Percentiles rank a stretch among this genome's conserved stretches.
Conservation (phyloP, 2,329 filamentous ascomycete species). For the Cercospora berteroae region DNA sequence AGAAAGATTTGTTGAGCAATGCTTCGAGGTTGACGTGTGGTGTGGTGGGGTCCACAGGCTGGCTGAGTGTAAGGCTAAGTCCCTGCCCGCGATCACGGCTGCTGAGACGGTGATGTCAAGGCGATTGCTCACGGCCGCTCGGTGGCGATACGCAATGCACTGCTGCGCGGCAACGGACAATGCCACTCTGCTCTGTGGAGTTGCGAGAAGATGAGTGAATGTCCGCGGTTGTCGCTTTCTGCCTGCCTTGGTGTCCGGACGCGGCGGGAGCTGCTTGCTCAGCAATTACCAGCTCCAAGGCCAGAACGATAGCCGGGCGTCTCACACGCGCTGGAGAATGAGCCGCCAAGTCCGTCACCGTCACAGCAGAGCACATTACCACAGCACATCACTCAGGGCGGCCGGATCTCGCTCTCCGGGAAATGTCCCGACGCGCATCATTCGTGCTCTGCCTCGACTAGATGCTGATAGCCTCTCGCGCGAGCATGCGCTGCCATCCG, state of each 20-base stretch:
- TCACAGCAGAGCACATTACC: not conserved
- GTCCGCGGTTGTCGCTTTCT: not conserved
- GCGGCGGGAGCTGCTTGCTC: not conserved
- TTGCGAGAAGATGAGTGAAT: not conserved
- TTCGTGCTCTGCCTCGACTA: not conserved
- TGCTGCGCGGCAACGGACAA: not conserved
- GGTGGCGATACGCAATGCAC: not conserved
- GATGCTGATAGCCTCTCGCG: not conserved
- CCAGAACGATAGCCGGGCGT: not conserved
- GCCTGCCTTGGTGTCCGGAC: not conserved
- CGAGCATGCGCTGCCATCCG: not conserved
- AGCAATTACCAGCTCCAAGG: constrained; percentile 1
- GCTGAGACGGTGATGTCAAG: constrained; percentile 7
- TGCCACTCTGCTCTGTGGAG: not conserved
- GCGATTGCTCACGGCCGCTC: not conserved
- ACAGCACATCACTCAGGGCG: not conserved
- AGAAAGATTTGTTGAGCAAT: constrained; percentile 12
- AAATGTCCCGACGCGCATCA: not conserved
- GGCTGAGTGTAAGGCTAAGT: not conserved
- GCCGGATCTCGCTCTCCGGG: constrained; percentile 3
- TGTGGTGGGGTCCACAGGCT: not conserved
- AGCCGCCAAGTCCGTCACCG: not conserved
- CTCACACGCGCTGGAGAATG: not conserved
- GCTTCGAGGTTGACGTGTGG: constrained; percentile 6
- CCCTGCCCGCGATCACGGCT: constrained; percentile 1